phyloP scores from a whole-genome alignment of 768 basidiomycete species.

The Tulasnella sp. region DNA sequence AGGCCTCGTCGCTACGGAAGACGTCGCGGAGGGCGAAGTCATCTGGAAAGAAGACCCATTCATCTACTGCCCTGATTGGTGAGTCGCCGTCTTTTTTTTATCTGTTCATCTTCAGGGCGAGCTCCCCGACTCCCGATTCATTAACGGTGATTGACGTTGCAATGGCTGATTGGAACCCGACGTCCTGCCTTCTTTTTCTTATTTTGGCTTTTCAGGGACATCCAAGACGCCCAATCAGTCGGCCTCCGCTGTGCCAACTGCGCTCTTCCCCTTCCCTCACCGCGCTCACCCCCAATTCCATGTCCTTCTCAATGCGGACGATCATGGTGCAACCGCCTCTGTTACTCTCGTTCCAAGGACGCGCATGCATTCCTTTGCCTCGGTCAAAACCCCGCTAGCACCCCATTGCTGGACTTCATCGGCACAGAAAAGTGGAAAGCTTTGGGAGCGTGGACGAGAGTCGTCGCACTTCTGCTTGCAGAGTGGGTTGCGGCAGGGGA shows the following conservation, averaged over 20 bases:
- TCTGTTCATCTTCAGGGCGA: conserved; percentile 8
- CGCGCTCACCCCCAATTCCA: conserved; percentile 36
- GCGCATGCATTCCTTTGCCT: conserved; percentile 68
- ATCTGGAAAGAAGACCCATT: conserved; percentile 67
- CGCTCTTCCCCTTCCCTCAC: conserved; percentile 50
- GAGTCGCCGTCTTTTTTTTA: conserved; percentile 24
- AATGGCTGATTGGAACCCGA: not conserved
- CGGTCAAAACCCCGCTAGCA: conserved; percentile 60
- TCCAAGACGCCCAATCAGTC: conserved; percentile 57
- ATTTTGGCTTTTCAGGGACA: conserved; percentile 51
- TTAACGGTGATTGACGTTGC: no score
- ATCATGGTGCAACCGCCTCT: conserved; percentile 75
- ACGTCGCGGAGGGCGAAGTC: conserved; percentile 61
- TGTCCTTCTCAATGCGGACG: conserved; percentile 54
- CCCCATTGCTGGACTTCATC: conserved; percentile 53
- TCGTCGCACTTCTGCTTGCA: conserved; percentile 43
- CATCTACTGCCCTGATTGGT: conserved; percentile 54
- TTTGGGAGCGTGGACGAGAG: conserved; percentile 13
- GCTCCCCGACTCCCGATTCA: no score
- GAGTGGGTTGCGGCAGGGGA: conserved; percentile 19
- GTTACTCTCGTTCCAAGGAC: conserved; percentile 54
- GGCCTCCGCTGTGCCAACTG: conserved; percentile 65
- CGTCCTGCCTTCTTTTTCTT: not conserved
- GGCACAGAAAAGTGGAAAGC: conserved; percentile 63
- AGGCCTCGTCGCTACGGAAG: conserved; percentile 64